Evolutionary conservation across 164 flowering plant species (phyloP).

Genomic region (Paratinospora sagittata): DNA sequence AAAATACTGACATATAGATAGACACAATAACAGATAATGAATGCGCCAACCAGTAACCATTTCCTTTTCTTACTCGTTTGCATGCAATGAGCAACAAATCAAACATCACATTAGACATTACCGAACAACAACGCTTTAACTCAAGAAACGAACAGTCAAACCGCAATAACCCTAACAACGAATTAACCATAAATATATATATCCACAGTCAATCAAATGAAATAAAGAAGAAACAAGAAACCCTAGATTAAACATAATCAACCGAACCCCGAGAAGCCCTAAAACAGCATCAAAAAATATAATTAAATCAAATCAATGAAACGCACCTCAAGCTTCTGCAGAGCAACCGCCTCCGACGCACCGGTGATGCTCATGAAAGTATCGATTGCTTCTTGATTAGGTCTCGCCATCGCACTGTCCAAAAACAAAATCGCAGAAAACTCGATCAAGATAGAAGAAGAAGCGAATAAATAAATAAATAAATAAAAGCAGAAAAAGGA

Average conservation of each 20-base stretch:
- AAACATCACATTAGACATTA: background rate
- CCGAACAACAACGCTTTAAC: background rate
- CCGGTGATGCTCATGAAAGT: conserved; percentile 87
- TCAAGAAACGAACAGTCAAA: background rate
- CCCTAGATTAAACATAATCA: background rate
- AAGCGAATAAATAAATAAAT: background rate
- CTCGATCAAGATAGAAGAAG: background rate
- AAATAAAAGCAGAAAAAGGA: too few species aligned
- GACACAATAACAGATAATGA: background rate
- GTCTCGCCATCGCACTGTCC: conserved; percentile 49
- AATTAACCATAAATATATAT: background rate
- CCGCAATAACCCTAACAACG: conserved; percentile 15
- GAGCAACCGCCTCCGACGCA: conserved; percentile 52
- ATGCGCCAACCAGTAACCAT: background rate
- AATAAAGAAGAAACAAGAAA: background rate
- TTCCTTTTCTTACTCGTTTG: background rate
- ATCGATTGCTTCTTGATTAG: conserved; percentile 66
- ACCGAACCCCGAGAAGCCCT: background rate
- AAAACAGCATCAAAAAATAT: background rate
- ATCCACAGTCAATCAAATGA: background rate
- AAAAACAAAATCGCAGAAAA: background rate
- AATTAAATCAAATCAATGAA: background rate
- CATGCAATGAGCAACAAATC: background rate
- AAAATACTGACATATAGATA: background rate
- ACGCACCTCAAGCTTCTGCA: conserved; percentile 58